phyloP scores from a whole-genome alignment of 1,139 yeast species.

The Kurtzmaniella quercitrusa region DNA sequence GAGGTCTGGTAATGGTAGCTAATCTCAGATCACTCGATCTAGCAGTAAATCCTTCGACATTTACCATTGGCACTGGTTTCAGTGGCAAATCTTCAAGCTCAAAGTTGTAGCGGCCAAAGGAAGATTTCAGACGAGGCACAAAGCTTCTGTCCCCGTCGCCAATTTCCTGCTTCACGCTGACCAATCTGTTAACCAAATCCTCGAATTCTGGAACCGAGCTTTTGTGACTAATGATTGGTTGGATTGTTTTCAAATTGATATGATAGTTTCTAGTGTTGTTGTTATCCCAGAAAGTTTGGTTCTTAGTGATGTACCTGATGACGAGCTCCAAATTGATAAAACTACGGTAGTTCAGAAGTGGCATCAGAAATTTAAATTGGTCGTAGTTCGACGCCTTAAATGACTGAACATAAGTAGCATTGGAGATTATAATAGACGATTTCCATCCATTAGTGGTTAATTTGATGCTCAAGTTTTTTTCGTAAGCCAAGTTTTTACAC shows the following conservation, averaged over 20 bases:
- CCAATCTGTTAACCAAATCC: slow-evolving; percentile 17
- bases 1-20: slow-evolving; percentile 15
- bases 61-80: background rate
- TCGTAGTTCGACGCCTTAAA: slow-evolving; percentile 25
- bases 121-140: slow-evolving; percentile 3
- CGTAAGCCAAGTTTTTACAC: slow-evolving; percentile 36
- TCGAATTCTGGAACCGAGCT: slow-evolving; percentile 19
- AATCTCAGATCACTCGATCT: background rate
- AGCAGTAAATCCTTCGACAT: background rate
- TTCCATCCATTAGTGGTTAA: slow-evolving; percentile 38
- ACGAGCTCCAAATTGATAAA: slow-evolving; percentile 21
- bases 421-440: slow-evolving; percentile 25
- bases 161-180: slow-evolving; percentile 8
- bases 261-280: slow-evolving; percentile 27
- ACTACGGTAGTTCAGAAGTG: slow-evolving; percentile 22
- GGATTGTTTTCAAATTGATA: slow-evolving; percentile 17
- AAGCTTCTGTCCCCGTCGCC: slow-evolving; percentile 9
- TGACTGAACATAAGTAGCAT: slow-evolving; percentile 23
- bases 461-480: slow-evolving; percentile 32
- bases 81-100: slow-evolving; percentile 5
- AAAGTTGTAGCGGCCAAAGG: slow-evolving; percentile 5
- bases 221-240: slow-evolving; percentile 10
- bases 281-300: slow-evolving; percentile 32
- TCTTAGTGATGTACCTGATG: slow-evolving; percentile 21
- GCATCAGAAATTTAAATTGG: slow-evolving; percentile 35